Evolutionary conservation across 192 early-diverging fungal genomes (phyloP).

Genomic region (Helicostylum pulchrum): DNA sequence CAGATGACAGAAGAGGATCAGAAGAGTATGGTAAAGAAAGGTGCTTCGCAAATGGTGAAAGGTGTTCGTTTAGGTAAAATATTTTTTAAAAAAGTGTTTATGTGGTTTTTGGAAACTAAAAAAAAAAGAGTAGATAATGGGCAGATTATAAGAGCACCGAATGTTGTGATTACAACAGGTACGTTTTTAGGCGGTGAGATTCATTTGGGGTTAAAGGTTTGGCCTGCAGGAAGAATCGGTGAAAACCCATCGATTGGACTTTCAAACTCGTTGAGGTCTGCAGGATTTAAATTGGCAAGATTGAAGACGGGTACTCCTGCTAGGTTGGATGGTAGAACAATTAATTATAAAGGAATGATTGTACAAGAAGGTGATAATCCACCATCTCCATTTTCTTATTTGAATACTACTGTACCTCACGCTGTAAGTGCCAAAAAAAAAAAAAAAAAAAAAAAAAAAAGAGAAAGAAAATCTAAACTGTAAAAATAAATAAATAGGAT

Average conservation of each 20-base stretch:
- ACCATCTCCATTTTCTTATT: conserved; percentile 71
- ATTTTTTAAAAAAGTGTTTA: background rate
- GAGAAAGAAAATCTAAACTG: background rate
- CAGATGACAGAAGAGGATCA: conserved; percentile 34
- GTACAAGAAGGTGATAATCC: conserved; percentile 70
- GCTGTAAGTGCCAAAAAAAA: conserved; percentile 34
- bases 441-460: background rate
- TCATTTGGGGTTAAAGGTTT: conserved; percentile 68
- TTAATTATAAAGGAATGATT: conserved; percentile 64
- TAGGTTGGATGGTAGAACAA: conserved; percentile 69
- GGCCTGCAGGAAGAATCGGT: conserved; percentile 68
- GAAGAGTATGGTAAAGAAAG: conserved; percentile 20
- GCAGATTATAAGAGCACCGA: conserved; percentile 62
- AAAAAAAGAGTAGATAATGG: too few species aligned
- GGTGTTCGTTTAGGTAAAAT: conserved; percentile 28
- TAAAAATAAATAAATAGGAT: conserved; percentile 27
- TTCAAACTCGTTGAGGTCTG: conserved; percentile 68
- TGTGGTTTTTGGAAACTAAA: too few species aligned
- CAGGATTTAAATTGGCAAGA: conserved; percentile 73
- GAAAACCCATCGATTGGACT: conserved; percentile 73
- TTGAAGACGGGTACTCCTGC: conserved; percentile 85
- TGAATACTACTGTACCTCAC: conserved; percentile 66
- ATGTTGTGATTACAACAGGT: conserved; percentile 77
- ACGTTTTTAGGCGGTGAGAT: conserved; percentile 83
- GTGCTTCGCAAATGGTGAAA: conserved; percentile 21